Evolutionary conservation across 2,329 filamentous ascomycete genomes (phyloP).

Genomic region (Colletotrichum aenigma): DNA sequence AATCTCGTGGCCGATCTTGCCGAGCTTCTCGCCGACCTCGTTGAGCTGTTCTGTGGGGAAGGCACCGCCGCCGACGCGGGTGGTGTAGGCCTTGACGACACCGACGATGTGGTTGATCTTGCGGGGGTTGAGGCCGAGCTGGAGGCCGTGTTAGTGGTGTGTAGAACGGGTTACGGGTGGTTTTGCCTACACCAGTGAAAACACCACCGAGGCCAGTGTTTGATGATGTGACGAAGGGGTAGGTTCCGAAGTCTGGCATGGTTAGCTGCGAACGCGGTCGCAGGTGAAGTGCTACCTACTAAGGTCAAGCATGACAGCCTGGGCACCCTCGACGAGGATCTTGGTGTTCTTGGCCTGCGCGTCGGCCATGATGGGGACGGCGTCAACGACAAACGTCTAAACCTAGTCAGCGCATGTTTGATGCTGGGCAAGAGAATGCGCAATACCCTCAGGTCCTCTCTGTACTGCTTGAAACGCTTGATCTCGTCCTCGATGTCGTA

Average conservation of each 20-base stretch:
- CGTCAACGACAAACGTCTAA: constrained; percentile 64
- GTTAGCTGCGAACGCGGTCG: no score
- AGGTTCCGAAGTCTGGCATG: constrained; percentile 52
- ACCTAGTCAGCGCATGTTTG: not conserved
- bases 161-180: not conserved
- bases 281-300: not conserved
- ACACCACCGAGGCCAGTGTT: constrained; percentile 23
- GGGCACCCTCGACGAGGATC: constrained; percentile 73
- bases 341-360: constrained; percentile 63
- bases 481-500: constrained; percentile 76
- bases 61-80: constrained; percentile 64
- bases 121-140: constrained; percentile 61
- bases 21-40: constrained; percentile 49
- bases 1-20: constrained; percentile 43
- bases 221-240: constrained; percentile 42
- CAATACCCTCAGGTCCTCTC: constrained; percentile 11
- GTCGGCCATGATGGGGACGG: constrained; percentile 65
- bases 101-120: constrained; percentile 66
- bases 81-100: constrained; percentile 74
- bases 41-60: constrained; percentile 67
- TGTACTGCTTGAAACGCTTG: constrained; percentile 20
- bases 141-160: not conserved
- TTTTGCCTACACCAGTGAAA: constrained; percentile 7
- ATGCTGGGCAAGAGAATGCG: accelerated
- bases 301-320: constrained; percentile 64